Base-by-base conservation (phyloP, 495 filamentous ascomycete genomes). In the Annulohypoxylon bovei region DNA sequence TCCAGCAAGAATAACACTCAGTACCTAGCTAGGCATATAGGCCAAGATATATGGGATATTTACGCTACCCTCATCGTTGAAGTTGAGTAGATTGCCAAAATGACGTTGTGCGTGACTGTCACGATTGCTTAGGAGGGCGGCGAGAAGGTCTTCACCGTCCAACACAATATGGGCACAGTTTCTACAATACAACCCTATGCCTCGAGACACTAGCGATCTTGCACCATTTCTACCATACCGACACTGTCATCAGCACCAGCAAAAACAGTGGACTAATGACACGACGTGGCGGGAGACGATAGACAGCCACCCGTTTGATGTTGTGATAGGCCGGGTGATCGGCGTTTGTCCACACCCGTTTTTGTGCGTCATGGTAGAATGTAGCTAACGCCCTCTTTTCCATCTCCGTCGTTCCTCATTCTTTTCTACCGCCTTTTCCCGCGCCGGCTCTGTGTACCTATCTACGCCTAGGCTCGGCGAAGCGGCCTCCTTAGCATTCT, bases 291-390 rank as follows among this genome's bases (percentile, higher is more conserved):
- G 25, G 27, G 18, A 40, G 57, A 53, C 16, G 55, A 55, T 52
- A 62, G 42, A 50, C 33, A 60, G 22, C 53, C 52, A 46, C 44
- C 68, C 53, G 53, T 53, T 63, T 57, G 63, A 59, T 54, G 57
- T 40, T 27, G 68, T 55, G 46, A 62, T 40, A 57, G 33, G 49
- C 56, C 61, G 22, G 57, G 56, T 62, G 62, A 62, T 67, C 68
- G 39, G 52, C 63, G 58, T 63, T 71, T 71, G 68, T 42, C 46
- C 35, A 63, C 46, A 39, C 62, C 44, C 14, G 18, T 27, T 50
- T 42, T 16, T 40, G 30, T 40, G 25, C 46, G 25, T 52, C 39
- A 18, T n/a, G n/a, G 7, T 23, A 11, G 20, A 25, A 22, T 8
- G 42, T 23, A 47, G 6, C 20, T 44, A 37, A 44, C 18, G 32